Evolutionary conservation across 352 stramenopile species (phyloP), one percentile per base, ranked within the genome.

Genomic region (Phytophthora podocarpi): DNA sequence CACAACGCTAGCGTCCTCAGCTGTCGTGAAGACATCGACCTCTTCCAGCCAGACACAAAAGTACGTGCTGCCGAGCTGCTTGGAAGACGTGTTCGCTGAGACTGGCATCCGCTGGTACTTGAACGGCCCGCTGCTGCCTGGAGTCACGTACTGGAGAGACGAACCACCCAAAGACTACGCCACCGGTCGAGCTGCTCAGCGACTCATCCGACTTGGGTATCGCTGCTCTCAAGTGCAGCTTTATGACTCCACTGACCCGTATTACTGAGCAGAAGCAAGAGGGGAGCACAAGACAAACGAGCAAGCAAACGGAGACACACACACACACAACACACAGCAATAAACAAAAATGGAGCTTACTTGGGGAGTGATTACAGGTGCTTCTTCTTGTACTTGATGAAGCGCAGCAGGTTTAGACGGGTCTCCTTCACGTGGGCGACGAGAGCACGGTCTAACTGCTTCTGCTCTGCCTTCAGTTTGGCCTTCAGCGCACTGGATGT

Each of bases 371-470:
- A 61, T 83, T 75, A 90, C 74, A 91, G 46, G 54, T 92, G 82
- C 65, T 85, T 89, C 76, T 95, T 95, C 79, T 96, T 96, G 82
- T 96, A 96, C 82, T 96, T 96, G 71, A 96, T 89, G 59, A 96
- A 96, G 36, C 87, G 85, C 48, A 84, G 64, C 59, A 96, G 78
- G 74, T 96, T 96, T 42, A 95, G 60, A 6, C 85, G 83, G 24
- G 86, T 93, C 67, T 96, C 87, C 69, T 95, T 95, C 31, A 94
- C 67, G 66, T 96, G 87, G 0, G 84, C 84, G 21, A 91, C 75
- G 8, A 96, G 64, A 23, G 78, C 84, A 37, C 87, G 85, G 52
- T 96, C 87, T 56, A 95, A 77, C 15, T 79, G 48, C 67, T 90
- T 90, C 41, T 86, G 73, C 52, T 96, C 87, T 15, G 73, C 83